A percentile compares a stretch with the other conserved stretches of the same genome.
Conservation (phyloP, 2,329 filamentous ascomycete genomes). For the Nothophaeocryptopus gaeumannii region DNA sequence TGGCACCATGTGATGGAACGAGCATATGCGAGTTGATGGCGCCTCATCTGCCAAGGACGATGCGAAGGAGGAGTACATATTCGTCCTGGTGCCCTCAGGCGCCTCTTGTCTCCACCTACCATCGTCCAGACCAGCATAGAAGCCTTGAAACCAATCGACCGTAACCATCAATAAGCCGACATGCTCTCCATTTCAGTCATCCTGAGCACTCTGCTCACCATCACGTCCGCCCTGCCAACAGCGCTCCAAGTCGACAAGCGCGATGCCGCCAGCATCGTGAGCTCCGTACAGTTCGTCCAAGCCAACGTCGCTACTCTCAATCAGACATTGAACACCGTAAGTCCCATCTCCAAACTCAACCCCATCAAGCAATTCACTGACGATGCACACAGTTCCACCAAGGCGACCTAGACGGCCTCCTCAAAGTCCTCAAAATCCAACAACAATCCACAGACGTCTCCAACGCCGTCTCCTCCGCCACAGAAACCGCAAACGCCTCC, state of each 20-base stretch:
- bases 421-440: slow-evolving; percentile 19
- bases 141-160: too few species aligned
- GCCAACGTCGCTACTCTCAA: slow-evolving; percentile 18
- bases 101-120: too few species aligned
- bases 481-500: slow-evolving; percentile 11
- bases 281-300: slow-evolving; percentile 14
- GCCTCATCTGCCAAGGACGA: too few species aligned
- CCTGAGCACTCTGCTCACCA: slow-evolving; percentile 10
- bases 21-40: too few species aligned
- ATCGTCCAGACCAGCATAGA: too few species aligned
- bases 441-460: slow-evolving; percentile 11
- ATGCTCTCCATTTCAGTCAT: slow-evolving; percentile 8
- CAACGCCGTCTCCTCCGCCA: slow-evolving; percentile 11
- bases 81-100: too few species aligned
- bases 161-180: neutral
- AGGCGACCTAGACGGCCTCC: slow-evolving; percentile 11
- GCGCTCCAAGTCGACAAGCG: slow-evolving; percentile 14
- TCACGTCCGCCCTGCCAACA: slow-evolving; percentile 10
- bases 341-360: neutral
- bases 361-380: too few species aligned
- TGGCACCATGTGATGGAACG: too few species aligned
- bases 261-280: slow-evolving; percentile 14
- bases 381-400: slow-evolving; percentile 8
- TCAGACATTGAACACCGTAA: slow-evolving; percentile 9
- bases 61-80: too few species aligned